Conservation (phyloP, 495 filamentous ascomycete genomes). For the Pyrenula massariospora region DNA sequence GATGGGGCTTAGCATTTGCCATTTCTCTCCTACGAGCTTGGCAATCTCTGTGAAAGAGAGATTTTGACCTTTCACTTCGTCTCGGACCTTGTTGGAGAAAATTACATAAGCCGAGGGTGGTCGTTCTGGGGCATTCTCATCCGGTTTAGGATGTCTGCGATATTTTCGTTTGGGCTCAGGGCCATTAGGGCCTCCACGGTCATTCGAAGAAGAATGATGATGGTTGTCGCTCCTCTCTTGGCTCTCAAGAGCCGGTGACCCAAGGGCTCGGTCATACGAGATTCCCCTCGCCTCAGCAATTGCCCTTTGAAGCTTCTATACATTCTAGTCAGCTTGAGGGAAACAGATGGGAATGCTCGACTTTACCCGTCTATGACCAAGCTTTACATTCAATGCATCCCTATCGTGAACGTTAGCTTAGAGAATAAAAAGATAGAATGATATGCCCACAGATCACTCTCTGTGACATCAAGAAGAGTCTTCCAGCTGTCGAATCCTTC, state of each 20-base stretch:
- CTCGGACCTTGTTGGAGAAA: constrained; percentile 71
- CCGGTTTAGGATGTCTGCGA: constrained; percentile 66
- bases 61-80: constrained; percentile 59
- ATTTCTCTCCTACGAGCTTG: constrained; percentile 68
- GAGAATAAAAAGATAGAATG: neutral
- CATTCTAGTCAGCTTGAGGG: constrained; percentile 1
- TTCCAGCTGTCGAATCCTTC: constrained; percentile 79
- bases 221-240: constrained; percentile 1
- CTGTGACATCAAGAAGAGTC: constrained; percentile 65
- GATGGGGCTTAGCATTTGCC: constrained; percentile 53
- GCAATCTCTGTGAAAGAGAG: constrained; percentile 73
- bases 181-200: constrained; percentile 6
- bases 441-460: constrained; percentile 57
- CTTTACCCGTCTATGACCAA: constrained; percentile 62
- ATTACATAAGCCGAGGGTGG: constrained; percentile 74
- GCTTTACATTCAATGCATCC: constrained; percentile 57
- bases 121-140: constrained; percentile 66
- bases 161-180: constrained; percentile 58
- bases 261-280: constrained; percentile 32
- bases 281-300: constrained; percentile 47
- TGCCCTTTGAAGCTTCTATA: constrained; percentile 29
- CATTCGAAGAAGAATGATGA: constrained; percentile 15
- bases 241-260: constrained; percentile 12
- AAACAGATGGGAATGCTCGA: neutral
- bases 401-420: constrained; percentile 22